Conservation (phyloP, 129 eudicot genomes). For the Tanacetum coccineum region DNA sequence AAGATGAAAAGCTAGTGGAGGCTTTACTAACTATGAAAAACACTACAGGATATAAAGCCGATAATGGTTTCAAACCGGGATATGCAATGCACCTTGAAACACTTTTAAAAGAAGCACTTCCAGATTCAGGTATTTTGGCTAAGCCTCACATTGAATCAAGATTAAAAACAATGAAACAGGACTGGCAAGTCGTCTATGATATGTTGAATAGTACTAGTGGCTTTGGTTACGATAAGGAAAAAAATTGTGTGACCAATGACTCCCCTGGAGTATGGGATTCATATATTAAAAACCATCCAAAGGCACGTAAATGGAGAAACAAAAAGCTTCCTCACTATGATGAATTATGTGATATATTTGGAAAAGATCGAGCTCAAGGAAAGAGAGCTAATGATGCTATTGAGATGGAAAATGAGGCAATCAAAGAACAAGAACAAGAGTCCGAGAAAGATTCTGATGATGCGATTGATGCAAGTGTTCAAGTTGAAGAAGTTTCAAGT, state of each 20-base stretch:
- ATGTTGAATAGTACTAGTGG: background rate
- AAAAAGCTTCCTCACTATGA: too few relatives aligned
- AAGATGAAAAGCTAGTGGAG: background rate
- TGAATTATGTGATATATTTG: background rate
- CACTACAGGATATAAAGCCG: background rate
- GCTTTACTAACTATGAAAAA: conserved; percentile 10
- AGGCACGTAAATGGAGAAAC: too few relatives aligned
- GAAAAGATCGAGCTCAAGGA: conserved; percentile 1
- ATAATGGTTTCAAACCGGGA: background rate
- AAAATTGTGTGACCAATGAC: too few relatives aligned
- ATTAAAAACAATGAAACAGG: background rate
- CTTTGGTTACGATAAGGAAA: background rate
- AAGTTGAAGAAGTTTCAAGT: background rate
- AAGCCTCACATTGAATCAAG: conserved; percentile 7
- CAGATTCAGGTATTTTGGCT: background rate
- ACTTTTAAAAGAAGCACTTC: background rate
- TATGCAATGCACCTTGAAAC: conserved; percentile 1
- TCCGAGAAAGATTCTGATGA: background rate
- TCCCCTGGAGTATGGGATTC: too few relatives aligned
- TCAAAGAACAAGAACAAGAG: background rate
- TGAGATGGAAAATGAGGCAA: background rate
- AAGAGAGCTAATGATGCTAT: background rate
- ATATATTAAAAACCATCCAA: too few relatives aligned
- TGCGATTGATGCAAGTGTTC: background rate
- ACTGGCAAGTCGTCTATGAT: conserved; percentile 13